Conservation (phyloP, 1,284 basidiomycete genomes). For the Vanrija sp. region DNA sequence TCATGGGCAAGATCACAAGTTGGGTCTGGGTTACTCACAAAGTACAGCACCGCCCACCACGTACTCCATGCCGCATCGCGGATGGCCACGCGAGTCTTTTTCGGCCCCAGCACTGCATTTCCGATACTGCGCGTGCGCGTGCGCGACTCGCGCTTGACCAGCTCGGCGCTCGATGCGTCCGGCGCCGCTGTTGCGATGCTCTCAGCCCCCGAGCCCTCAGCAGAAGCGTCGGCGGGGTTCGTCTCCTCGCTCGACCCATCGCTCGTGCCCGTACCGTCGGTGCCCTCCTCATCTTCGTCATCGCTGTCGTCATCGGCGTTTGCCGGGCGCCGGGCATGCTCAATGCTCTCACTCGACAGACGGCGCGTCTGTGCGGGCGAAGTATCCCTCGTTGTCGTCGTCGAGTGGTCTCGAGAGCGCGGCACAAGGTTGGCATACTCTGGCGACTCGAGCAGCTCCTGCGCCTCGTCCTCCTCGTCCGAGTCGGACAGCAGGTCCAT, state of each 20-base stretch:
- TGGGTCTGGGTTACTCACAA: too few species aligned
- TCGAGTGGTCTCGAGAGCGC: conserved; percentile 4
- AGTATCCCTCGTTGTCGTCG: conserved; percentile 16
- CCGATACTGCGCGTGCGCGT: conserved; percentile 5
- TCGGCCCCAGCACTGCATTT: conserved; percentile 30
- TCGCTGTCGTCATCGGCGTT: neutral
- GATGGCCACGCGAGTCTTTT: conserved; percentile 62
- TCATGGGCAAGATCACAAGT: neutral
- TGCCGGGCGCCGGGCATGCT: neutral
- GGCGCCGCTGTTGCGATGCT: neutral
- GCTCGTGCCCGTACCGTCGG: conserved; percentile 1
- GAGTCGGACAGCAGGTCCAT: conserved; percentile 41
- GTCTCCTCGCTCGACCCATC: neutral
- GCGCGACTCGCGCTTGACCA: neutral
- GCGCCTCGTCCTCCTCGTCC: conserved; percentile 45
- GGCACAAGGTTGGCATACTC: neutral
- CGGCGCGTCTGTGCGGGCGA: conserved; percentile 8
- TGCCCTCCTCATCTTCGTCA: conserved; percentile 12
- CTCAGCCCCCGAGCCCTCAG: too few species aligned
- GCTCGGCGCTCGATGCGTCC: neutral
- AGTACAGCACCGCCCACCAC: conserved; percentile 77
- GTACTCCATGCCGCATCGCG: conserved; percentile 76
- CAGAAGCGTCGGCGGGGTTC: too few species aligned
- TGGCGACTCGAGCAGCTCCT: conserved; percentile 7
- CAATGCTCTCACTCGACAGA: neutral